These are phyloP conservation scores for Diaporthe caulivora DNA, from an alignment of 2,329 filamentous ascomycete genomes.

Conservation along the genomic window DNA sequence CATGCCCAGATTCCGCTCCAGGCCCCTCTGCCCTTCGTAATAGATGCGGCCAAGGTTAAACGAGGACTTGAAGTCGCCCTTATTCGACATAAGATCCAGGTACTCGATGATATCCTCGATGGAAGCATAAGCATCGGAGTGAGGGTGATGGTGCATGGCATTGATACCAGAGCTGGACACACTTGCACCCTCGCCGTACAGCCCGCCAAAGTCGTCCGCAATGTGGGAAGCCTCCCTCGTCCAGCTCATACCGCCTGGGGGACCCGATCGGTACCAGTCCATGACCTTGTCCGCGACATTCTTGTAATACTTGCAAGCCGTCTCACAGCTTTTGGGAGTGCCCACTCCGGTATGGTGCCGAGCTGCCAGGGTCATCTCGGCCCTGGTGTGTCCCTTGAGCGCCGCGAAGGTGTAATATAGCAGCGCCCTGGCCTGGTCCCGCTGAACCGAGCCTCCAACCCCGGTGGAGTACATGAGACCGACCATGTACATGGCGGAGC, in stretches of 20 bases:
- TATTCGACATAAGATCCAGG: slow-evolving; percentile 88
- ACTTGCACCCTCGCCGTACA: slow-evolving; percentile 96
- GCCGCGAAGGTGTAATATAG: slow-evolving; percentile 97
- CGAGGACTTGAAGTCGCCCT: slow-evolving; percentile 88
- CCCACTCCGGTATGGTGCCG: slow-evolving; percentile 88
- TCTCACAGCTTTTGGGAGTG: slow-evolving; percentile 86
- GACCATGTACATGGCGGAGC: slow-evolving; percentile 94
- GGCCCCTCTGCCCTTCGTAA: slow-evolving; percentile 84
- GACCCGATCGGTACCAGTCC: slow-evolving; percentile 86
- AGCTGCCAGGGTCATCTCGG: slow-evolving; percentile 94
- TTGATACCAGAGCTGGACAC: slow-evolving; percentile 88
- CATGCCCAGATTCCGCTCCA: slow-evolving; percentile 78
- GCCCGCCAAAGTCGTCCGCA: slow-evolving; percentile 89
- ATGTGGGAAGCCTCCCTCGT: slow-evolving; percentile 84
- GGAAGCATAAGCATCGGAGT: slow-evolving; percentile 85
- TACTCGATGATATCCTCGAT: slow-evolving; percentile 97
- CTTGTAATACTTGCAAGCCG: slow-evolving; percentile 90
- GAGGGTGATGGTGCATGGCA: slow-evolving; percentile 78
- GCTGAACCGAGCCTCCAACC: slow-evolving; percentile 82
- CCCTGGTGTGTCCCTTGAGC: slow-evolving; percentile 82
- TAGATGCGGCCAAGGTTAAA: slow-evolving; percentile 88
- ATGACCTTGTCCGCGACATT: slow-evolving; percentile 94
- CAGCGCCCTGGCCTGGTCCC: slow-evolving; percentile 90
- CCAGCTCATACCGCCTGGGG: slow-evolving; percentile 87
- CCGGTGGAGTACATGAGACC: slow-evolving; percentile 97